Evolutionary conservation across 192 early-diverging fungal genomes (phyloP).

Genomic region (Linnemannia schmuckeri): DNA sequence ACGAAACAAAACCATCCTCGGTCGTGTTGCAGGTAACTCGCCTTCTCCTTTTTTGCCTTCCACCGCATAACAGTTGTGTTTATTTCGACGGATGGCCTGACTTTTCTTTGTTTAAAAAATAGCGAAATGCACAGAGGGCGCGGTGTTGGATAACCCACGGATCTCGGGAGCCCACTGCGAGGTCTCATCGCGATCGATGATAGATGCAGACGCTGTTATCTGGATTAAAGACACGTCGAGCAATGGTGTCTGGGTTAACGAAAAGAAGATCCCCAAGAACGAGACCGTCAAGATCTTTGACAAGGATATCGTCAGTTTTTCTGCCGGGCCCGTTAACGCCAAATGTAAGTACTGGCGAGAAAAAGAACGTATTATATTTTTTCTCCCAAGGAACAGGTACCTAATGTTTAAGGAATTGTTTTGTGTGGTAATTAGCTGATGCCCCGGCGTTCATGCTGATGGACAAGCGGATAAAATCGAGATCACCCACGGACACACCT

Average conservation of each 20-base stretch:
- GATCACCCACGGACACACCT: neutral
- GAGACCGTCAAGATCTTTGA: slow-evolving; percentile 27
- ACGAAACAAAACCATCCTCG: slow-evolving; percentile 27
- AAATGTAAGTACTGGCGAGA: slow-evolving; percentile 7
- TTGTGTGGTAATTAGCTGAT: neutral
- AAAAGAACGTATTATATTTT: neutral
- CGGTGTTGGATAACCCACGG: neutral
- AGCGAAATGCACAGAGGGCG: slow-evolving; percentile 40
- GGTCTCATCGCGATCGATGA: slow-evolving; percentile 29
- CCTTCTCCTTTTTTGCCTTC: neutral
- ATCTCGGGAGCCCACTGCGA: slow-evolving; percentile 33
- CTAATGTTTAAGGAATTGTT: neutral
- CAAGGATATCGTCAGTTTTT: slow-evolving; percentile 31
- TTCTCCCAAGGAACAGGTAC: neutral
- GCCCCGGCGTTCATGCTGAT: slow-evolving; percentile 23
- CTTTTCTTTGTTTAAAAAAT: neutral
- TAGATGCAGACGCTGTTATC: slow-evolving; percentile 17
- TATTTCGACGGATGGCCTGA: neutral
- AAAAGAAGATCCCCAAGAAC: slow-evolving; percentile 23
- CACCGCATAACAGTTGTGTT: neutral
- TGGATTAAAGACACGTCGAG: slow-evolving; percentile 47
- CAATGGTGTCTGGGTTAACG: slow-evolving; percentile 52
- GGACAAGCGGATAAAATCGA: slow-evolving; percentile 21
- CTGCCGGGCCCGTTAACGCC: slow-evolving; percentile 2
- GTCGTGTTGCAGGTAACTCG: slow-evolving; percentile 15